A percentile compares a stretch with the other conserved stretches of the same genome.
Evolutionary conservation across 257 asterid species (phyloP).

Genomic region (Haberlea rhodopensis): DNA sequence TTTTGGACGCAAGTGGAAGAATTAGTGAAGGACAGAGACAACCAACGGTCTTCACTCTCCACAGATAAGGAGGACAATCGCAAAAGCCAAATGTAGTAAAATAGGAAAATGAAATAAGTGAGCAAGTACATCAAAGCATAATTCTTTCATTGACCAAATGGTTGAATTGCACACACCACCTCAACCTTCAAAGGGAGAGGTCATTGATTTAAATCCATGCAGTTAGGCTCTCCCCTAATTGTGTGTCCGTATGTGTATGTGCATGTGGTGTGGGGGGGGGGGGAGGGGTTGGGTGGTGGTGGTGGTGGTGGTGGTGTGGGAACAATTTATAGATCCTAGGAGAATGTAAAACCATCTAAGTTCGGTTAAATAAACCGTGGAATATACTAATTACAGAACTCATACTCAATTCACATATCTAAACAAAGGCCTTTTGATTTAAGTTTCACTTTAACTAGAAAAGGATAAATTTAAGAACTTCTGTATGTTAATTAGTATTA

Average conservation of each 20-base stretch:
- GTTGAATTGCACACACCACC: too few relatives aligned
- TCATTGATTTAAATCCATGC: too few relatives aligned
- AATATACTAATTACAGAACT: not conserved
- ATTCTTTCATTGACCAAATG: too few relatives aligned
- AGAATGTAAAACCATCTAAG: not conserved
- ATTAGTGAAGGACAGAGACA: slow-evolving; percentile 15
- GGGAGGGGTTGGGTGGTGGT: too few relatives aligned
- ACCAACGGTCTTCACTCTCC: not conserved
- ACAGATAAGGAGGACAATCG: not conserved
- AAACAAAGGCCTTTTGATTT: not conserved
- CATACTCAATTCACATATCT: not conserved
- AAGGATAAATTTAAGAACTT: not conserved
- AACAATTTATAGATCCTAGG: not conserved
- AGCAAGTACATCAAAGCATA: not conserved
- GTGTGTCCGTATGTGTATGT: too few relatives aligned
- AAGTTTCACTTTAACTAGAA: not conserved
- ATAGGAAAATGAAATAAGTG: not conserved
- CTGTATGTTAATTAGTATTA: not conserved
- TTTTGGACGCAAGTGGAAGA: slow-evolving; percentile 19
- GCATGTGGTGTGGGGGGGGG: not conserved
- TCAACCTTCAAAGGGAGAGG: too few relatives aligned
- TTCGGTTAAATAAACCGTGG: not conserved
- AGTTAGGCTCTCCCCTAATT: too few relatives aligned
- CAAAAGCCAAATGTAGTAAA: slow-evolving; percentile 3
- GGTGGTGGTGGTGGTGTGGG: too few relatives aligned